These are phyloP conservation scores for Podila verticillata DNA, from an alignment of 192 early-diverging fungal genomes.

Conservation along the genomic window DNA sequence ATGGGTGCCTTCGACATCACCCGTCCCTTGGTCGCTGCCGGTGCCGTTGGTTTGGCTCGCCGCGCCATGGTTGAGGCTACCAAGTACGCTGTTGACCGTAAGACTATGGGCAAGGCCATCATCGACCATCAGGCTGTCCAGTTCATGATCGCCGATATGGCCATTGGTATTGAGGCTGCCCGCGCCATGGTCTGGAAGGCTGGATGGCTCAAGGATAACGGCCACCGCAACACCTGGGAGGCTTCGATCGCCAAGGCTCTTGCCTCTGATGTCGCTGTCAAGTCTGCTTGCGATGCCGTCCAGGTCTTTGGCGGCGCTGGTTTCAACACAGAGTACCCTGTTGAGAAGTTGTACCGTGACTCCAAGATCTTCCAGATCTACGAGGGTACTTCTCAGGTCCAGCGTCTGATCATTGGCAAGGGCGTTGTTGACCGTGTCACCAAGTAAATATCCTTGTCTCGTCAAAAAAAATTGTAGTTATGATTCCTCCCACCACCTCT, in stretches of 20 bases:
- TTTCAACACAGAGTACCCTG: slow-evolving; percentile 85
- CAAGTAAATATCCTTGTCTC: slow-evolving; percentile 26
- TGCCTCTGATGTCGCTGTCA: slow-evolving; percentile 85
- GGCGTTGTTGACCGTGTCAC: slow-evolving; percentile 72
- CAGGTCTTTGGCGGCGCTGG: slow-evolving; percentile 97
- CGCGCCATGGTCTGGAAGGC: slow-evolving; percentile 88
- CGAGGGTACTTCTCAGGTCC: slow-evolving; percentile 96
- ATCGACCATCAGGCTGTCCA: slow-evolving; percentile 90
- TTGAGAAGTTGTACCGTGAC: slow-evolving; percentile 95
- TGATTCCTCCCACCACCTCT: no score
- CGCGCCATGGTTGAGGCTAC: slow-evolving; percentile 94
- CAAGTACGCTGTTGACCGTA: slow-evolving; percentile 89
- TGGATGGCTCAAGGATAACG: slow-evolving; percentile 87
- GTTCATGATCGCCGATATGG: slow-evolving; percentile 98
- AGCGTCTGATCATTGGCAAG: slow-evolving; percentile 91
- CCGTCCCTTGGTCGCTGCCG: slow-evolving; percentile 89
- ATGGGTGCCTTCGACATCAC: slow-evolving; percentile 98
- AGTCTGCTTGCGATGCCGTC: slow-evolving; percentile 86
- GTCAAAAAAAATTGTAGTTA: no score
- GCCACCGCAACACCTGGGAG: slow-evolving; percentile 90
- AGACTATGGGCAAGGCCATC: slow-evolving; percentile 95
- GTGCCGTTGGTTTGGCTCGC: slow-evolving; percentile 89
- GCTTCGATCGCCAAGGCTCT: slow-evolving; percentile 94
- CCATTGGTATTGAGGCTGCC: slow-evolving; percentile 91
- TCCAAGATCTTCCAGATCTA: slow-evolving; percentile 98